A percentile compares a stretch with the other conserved stretches of the same genome.
Conservation (phyloP, 768 basidiomycete species). For the Sporobolomyces pararoseus region DNA sequence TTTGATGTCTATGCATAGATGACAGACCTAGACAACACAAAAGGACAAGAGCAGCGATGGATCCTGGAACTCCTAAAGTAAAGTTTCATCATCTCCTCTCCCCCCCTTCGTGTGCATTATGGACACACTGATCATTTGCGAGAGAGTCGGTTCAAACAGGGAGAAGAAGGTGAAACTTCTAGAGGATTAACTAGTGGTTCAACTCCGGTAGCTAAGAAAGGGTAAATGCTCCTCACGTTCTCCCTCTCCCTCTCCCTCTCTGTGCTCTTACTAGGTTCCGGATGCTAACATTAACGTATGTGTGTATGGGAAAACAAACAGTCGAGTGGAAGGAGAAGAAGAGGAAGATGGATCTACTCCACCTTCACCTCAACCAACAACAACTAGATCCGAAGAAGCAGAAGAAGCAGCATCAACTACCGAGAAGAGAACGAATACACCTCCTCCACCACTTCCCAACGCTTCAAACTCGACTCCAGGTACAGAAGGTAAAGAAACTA, state of each 20-base stretch:
- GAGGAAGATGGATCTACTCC: background rate
- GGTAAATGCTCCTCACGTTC: background rate
- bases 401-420: too few relatives aligned
- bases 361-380: background rate
- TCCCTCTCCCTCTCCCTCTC: background rate
- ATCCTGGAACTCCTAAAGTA: constrained; percentile 27
- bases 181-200: constrained; percentile 5
- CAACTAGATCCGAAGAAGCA: too few relatives aligned
- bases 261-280: background rate
- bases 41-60: constrained; percentile 21
- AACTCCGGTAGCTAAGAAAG: constrained; percentile 40
- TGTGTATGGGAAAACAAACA: background rate
- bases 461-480: background rate
- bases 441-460: background rate
- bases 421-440: too few relatives aligned
- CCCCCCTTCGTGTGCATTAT: background rate
- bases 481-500: constrained; percentile 40
- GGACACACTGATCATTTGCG: background rate
- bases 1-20: background rate
- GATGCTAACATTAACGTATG: too few relatives aligned
- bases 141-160: constrained; percentile 3
- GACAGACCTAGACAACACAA: constrained; percentile 16
- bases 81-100: background rate
- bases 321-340: constrained; percentile 8
- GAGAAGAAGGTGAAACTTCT: constrained; percentile 20